Evolutionary conservation across 306 rosid species (phyloP), one percentile per base, ranked within the genome.

Genomic region (Rosa lucieae): DNA sequence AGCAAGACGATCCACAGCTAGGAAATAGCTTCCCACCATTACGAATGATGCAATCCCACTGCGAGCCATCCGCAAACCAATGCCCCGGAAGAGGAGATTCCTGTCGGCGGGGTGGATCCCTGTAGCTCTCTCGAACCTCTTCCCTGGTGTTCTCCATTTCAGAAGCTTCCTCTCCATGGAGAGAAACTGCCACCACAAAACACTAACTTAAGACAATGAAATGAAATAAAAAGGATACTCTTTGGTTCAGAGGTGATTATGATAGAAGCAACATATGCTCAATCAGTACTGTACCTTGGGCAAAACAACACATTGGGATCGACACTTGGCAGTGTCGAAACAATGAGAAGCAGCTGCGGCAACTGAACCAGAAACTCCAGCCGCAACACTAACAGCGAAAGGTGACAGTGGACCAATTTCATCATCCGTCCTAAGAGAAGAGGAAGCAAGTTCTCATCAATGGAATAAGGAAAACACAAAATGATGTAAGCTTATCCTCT

Each of bases 341-440:
- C 96, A 78, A 82, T 92, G 99, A 83, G 99, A 92, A 84, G 94
- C 98, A 80, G 97, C 98, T 10, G 92, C 99, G 47, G 93, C 99
- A 86, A 92, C 77, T 76, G 94, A 87, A 66, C 90, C 97, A 46
- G 99, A 95, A 78, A 95, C 80, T 77, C 98, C 99, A 56, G 97
- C 99, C 7, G 94, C 88, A 79, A 91, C 88, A 79, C 96, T 91
- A 58, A 89, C 89, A 18, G 88, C 83, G 70, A 89, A 82, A 56
- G 99, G 94, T 84, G 99, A 88, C 78, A 91, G 84, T 0, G 96
- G 93, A 51, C 91, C 92, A 6, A 91, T 76, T 81, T 91, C 97
- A 48, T 91, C 92, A 80, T 85, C 83, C 76, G 89, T 84, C 87
- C 99, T 94, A 88, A 71, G 75, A 68, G 80, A 84, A 77, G 73